phyloP scores from a whole-genome alignment of 1,139 yeast genomes.

The Kodamaea alishanica region DNA sequence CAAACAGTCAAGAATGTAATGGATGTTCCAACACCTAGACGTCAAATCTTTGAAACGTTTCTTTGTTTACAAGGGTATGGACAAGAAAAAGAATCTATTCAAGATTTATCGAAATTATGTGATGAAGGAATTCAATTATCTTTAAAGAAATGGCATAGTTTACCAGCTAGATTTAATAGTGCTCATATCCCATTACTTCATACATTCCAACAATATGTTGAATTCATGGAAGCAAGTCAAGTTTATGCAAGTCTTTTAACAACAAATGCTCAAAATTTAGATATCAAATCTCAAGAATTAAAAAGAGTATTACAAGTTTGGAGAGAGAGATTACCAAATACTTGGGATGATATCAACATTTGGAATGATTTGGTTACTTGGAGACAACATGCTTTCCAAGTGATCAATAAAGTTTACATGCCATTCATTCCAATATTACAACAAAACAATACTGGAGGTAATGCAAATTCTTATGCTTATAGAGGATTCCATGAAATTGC shows the following conservation, averaged over 20 bases:
- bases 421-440: slow-evolving; percentile 88
- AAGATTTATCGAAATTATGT: slow-evolving; percentile 78
- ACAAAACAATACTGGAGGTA: slow-evolving; percentile 65
- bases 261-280: slow-evolving; percentile 89
- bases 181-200: slow-evolving; percentile 91
- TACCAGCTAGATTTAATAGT: slow-evolving; percentile 73
- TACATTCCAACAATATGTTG: slow-evolving; percentile 95
- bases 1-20: slow-evolving; percentile 92
- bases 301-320: slow-evolving; percentile 94
- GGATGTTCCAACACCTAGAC: slow-evolving; percentile 98
- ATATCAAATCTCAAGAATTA: slow-evolving; percentile 87
- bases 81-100: slow-evolving; percentile 77
- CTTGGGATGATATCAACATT: slow-evolving; percentile 95
- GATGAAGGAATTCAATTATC: slow-evolving; percentile 97
- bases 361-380: slow-evolving; percentile 98
- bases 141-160: slow-evolving; percentile 86
- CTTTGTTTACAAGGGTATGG: slow-evolving; percentile 90
- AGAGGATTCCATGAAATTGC: slow-evolving; percentile 98
- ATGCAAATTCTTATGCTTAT: slow-evolving; percentile 88
- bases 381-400: slow-evolving; percentile 98
- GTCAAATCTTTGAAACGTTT: slow-evolving; percentile 94
- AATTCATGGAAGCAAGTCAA: slow-evolving; percentile 95
- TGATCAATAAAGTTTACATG: slow-evolving; percentile 90
- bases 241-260: slow-evolving; percentile 85
- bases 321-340: slow-evolving; percentile 94